Conservation (phyloP, 225 moss, liverwort and hornwort species). For the Straminergon stramineum region DNA sequence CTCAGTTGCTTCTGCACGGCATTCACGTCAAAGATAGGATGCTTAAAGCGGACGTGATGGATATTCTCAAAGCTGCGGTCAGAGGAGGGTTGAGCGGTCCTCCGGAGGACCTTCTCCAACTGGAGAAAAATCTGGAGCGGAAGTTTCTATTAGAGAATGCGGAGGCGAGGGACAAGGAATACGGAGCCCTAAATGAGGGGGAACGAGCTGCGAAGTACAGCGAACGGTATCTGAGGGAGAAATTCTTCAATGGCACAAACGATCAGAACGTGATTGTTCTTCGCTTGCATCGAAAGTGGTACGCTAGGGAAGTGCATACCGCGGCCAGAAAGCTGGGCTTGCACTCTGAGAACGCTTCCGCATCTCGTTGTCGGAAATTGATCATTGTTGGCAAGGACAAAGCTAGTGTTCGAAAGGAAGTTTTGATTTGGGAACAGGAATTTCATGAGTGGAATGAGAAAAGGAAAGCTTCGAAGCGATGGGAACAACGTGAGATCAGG, state of each 20-base stretch:
- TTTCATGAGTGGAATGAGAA: neutral
- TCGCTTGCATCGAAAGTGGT: neutral
- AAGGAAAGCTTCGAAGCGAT: neutral
- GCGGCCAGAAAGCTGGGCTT: neutral
- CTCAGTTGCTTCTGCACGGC: neutral
- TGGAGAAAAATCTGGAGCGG: neutral
- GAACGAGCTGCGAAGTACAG: neutral
- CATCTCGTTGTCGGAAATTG: neutral
- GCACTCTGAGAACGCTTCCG: neutral
- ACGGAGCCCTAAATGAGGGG: neutral
- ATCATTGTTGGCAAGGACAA: neutral
- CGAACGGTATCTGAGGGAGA: neutral
- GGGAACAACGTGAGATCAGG: neutral
- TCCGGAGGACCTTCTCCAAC: neutral
- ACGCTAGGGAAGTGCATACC: neutral
- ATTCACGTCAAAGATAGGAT: neutral
- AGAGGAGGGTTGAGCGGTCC: neutral
- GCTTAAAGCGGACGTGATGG: neutral
- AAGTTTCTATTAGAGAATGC: neutral
- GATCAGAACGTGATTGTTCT: neutral
- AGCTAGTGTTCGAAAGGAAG: neutral
- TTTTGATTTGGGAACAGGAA: neutral
- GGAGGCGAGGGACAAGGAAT: neutral
- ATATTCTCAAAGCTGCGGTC: neutral
- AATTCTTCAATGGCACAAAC: neutral